phyloP scores from a whole-genome alignment of 1,284 basidiomycete genomes.

The Entoloma clypeatum region DNA sequence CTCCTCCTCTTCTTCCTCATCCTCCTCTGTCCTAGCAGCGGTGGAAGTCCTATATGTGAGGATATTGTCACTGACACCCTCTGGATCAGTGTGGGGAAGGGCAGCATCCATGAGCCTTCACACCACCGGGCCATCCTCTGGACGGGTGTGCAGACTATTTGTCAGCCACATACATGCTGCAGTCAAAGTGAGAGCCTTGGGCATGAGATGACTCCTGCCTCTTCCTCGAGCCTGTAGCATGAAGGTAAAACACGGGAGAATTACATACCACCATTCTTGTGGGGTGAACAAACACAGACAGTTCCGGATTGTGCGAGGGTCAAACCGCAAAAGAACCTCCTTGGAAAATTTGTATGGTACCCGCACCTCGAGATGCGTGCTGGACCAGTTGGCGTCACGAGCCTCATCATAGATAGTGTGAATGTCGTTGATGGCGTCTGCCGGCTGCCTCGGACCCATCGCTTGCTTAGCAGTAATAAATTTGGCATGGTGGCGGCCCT shows the following conservation, averaged over 20 bases:
- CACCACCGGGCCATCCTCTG: constrained; percentile 20
- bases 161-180: constrained; percentile 22
- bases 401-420: constrained; percentile 18
- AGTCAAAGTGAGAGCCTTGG: constrained; percentile 19
- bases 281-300: constrained; percentile 5
- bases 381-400: constrained; percentile 10
- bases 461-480: constrained; percentile 17
- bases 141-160: constrained; percentile 23
- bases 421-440: constrained; percentile 10
- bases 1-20: constrained; percentile 6
- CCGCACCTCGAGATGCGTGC: constrained; percentile 22
- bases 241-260: constrained; percentile 13
- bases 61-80: not conserved
- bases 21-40: constrained; percentile 1
- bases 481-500: constrained; percentile 21
- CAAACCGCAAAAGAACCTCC: constrained; percentile 9
- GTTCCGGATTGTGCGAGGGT: not conserved
- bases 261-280: constrained; percentile 12
- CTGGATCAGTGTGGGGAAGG: constrained; percentile 14
- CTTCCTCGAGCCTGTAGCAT: constrained; percentile 10
- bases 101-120: constrained; percentile 18
- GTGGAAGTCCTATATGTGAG: constrained; percentile 9
- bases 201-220: not conserved
- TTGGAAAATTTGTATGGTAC: constrained; percentile 20
- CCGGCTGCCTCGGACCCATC: constrained; percentile 8